Conservation (phyloP, 768 basidiomycete genomes). For the Hydnum rufescens region DNA sequence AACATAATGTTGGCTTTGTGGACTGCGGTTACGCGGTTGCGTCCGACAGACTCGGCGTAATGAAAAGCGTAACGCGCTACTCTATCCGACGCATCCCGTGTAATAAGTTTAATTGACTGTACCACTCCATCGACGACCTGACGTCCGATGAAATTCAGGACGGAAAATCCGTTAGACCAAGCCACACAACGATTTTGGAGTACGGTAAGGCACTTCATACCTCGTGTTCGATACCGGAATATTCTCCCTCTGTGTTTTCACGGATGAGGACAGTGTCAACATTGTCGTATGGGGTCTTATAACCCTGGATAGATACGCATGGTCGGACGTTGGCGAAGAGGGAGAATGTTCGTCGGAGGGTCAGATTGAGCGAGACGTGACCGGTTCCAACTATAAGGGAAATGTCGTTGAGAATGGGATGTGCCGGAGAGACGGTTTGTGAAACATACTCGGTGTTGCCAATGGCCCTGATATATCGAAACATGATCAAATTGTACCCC, state of each 20-base stretch:
- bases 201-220: slow-evolving; percentile 21
- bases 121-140: slow-evolving; percentile 94
- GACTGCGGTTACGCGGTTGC: slow-evolving; percentile 90
- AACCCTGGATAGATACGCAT: slow-evolving; percentile 87
- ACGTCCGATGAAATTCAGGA: background rate
- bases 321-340: slow-evolving; percentile 98
- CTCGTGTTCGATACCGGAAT: slow-evolving; percentile 99
- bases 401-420: no score
- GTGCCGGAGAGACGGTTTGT: background rate
- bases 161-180: background rate
- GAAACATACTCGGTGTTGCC: slow-evolving; percentile 78
- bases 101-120: slow-evolving; percentile 98
- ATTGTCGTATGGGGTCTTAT: slow-evolving; percentile 95
- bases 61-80: slow-evolving; percentile 98
- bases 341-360: slow-evolving; percentile 90
- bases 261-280: slow-evolving; percentile 97
- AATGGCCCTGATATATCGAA: slow-evolving; percentile 45
- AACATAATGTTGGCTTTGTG: slow-evolving; percentile 99
- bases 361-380: slow-evolving; percentile 94
- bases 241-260: slow-evolving; percentile 99
- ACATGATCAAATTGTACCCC: background rate
- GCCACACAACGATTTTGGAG: background rate
- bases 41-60: slow-evolving; percentile 74
- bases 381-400: slow-evolving; percentile 72
- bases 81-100: slow-evolving; percentile 95